Conservation (phyloP, 1,284 basidiomycete species). For the Agroathelia rolfsii region DNA sequence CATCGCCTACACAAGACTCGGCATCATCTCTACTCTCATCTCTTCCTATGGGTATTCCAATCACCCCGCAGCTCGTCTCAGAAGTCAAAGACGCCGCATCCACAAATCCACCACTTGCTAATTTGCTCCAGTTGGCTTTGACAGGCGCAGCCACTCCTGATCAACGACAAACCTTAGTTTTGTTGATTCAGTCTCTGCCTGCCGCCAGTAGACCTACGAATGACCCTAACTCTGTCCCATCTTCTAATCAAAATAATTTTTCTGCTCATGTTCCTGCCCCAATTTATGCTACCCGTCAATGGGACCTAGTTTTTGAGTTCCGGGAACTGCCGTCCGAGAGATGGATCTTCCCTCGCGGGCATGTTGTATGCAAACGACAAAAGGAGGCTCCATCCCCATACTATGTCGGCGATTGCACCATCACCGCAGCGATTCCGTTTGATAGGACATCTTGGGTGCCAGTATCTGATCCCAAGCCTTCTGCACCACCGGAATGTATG, state of each 20-base stretch:
- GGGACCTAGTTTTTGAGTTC: constrained; percentile 64
- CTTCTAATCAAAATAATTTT: constrained; percentile 6
- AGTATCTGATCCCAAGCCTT: too few relatives aligned
- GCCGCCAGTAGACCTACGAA: constrained; percentile 1
- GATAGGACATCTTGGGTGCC: constrained; percentile 10
- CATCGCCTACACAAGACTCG: constrained; percentile 11
- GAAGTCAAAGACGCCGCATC: constrained; percentile 60
- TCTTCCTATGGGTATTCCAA: constrained; percentile 30
- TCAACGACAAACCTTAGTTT: constrained; percentile 52
- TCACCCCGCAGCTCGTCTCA: constrained; percentile 45
- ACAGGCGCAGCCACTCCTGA: constrained; percentile 47
- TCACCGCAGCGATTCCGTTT: constrained; percentile 30
- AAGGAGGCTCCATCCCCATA: too few relatives aligned
- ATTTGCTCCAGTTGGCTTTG: constrained; percentile 51
- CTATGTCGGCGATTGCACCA: constrained; percentile 24
- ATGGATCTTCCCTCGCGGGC: constrained; percentile 55
- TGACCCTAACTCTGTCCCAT: background rate
- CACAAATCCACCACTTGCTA: constrained; percentile 52
- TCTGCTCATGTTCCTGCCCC: constrained; percentile 11
- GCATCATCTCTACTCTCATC: constrained; percentile 30
- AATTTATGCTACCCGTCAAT: constrained; percentile 27
- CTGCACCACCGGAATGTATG: constrained; percentile 24
- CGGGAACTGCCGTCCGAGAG: constrained; percentile 48
- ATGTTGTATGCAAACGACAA: constrained; percentile 36
- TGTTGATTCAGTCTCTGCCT: constrained; percentile 51